Evolutionary conservation across 1,139 yeast species (phyloP).

Genomic region (Blastobotrys persicus): DNA sequence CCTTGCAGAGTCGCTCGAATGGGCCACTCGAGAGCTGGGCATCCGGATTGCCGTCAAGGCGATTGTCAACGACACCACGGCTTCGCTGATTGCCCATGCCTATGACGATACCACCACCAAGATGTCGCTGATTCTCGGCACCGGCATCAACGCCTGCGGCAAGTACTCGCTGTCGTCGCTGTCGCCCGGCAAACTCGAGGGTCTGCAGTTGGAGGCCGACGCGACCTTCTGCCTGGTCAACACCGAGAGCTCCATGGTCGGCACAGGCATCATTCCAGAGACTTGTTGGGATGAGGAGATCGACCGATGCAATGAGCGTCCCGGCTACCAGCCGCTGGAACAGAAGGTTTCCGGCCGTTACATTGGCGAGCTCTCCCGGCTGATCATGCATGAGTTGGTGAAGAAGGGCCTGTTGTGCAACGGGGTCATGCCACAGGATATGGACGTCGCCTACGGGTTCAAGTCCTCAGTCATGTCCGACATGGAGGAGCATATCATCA

Average conservation of each 20-base stretch:
- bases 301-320: slow-evolving; percentile 64
- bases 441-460: slow-evolving; percentile 29
- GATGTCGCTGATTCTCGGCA: slow-evolving; percentile 83
- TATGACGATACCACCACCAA: slow-evolving; percentile 63
- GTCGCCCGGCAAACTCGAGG: slow-evolving; percentile 12
- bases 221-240: slow-evolving; percentile 31
- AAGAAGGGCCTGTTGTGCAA: slow-evolving; percentile 50
- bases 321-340: slow-evolving; percentile 83
- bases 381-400: slow-evolving; percentile 64
- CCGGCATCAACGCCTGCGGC: slow-evolving; percentile 71
- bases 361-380: slow-evolving; percentile 78
- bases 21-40: slow-evolving; percentile 53
- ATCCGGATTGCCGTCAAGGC: slow-evolving; percentile 65
- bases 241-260: slow-evolving; percentile 38
- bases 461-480: slow-evolving; percentile 31
- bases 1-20: slow-evolving; percentile 62
- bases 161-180: slow-evolving; percentile 25
- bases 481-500: slow-evolving; percentile 28
- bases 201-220: slow-evolving; percentile 8
- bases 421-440: slow-evolving; percentile 41
- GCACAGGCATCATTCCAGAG: slow-evolving; percentile 52
- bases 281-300: slow-evolving; percentile 69
- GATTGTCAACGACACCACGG: slow-evolving; percentile 85
- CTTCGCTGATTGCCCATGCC: slow-evolving; percentile 76
- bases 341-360: slow-evolving; percentile 86